Evolutionary conservation across 345 rosid species (phyloP), one percentile per base, ranked within the genome.

Genomic region (Sonneratia alba): DNA sequence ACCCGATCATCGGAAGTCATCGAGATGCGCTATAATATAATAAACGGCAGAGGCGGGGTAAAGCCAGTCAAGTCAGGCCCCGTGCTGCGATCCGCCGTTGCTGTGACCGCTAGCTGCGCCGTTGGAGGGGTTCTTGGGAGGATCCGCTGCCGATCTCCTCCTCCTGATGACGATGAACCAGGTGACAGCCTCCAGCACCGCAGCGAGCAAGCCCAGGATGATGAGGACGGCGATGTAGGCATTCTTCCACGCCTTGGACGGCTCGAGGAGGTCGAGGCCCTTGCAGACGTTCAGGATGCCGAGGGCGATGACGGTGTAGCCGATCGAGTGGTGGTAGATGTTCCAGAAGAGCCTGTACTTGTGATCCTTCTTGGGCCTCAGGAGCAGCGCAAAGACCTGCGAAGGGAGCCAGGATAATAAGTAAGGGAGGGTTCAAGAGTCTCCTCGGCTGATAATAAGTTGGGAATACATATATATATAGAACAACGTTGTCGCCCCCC

Each of bases 301-400:
- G 62, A 91, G 71, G 53, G 65, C 19, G n/a, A 94, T 85, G 53
- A 83, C 82, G 0, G 91, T 56, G 76, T 94, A 91, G 5, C 98
- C 98, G 0, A 89, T 77, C 3, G 81, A 32, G 72, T 89, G 92
- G 79, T 94, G 98, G 84, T 94, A 94, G 42, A 90, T 76, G 80
- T 92, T 94, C 98, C 98, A 94, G 72, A 86, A 91, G 13, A 80
- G 1, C 70, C 98, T 85, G 77, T 82, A 90, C 53, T 91, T 94
- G 89, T 94, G 87, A 51, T 94, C 93, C 53, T 85, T 87, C 82
- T 89, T 94, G 18, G 97, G 98, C 84, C 96, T 87, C 75, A 90
- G 69, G 66, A 94, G 89, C 74, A 94, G 69, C 45, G 97, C 97
- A 74, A 90, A 83, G 59, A 85, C 74, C 95, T 89, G 80, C 34